Evolutionary conservation across 2,329 filamentous ascomycete species (phyloP), one percentile per base, ranked within the genome.

Genomic region (Aspergillus neotritici): DNA sequence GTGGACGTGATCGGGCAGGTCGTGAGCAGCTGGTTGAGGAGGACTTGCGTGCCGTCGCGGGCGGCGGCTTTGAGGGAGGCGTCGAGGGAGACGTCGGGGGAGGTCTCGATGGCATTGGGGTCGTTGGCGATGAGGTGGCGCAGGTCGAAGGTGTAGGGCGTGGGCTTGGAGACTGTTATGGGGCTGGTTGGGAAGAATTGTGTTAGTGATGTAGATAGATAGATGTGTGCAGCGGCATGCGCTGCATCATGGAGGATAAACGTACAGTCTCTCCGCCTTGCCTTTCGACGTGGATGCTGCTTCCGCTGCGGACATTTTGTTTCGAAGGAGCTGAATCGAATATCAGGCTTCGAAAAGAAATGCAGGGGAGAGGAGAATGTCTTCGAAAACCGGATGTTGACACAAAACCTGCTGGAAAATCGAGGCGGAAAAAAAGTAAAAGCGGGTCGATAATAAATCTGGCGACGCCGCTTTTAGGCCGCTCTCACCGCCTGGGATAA

Each of bases 1-100:
- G 67, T 78, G 30, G 84, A 84, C 47, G 76, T 79, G 57, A 96
- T 83, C 17, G 87, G 79, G 71, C 89, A 93, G 35, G 88, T 91
- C 12, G 84, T 88, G 31, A 98, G 82, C 48, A 98, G 83, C 70
- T 97, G 90, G 76, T 95, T 95, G 67, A 98, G 82, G 46, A 98
- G 82, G 25, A 81, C 83, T 72, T 98, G 93, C 10, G 90, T 87
- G 67, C 87, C 89, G 68, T 95, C 88, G 60, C 90, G 87, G 43
- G 93, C 89, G 15, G 83, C 80, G 32, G 78, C 71, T 49, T 83
- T 76, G 48, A 97, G 82, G 45, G 79, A 78, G 21, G 75, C 71
- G 67, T 95, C 87, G 50, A 83, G 69, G 7, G 53, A 50, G 38
- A 59, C 45, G 48, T 68, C 68, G 39, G 67, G 68, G 55, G 78